Evolutionary conservation across 2,329 filamentous ascomycete species (phyloP).

Genomic region (Aspergillus candidus): DNA sequence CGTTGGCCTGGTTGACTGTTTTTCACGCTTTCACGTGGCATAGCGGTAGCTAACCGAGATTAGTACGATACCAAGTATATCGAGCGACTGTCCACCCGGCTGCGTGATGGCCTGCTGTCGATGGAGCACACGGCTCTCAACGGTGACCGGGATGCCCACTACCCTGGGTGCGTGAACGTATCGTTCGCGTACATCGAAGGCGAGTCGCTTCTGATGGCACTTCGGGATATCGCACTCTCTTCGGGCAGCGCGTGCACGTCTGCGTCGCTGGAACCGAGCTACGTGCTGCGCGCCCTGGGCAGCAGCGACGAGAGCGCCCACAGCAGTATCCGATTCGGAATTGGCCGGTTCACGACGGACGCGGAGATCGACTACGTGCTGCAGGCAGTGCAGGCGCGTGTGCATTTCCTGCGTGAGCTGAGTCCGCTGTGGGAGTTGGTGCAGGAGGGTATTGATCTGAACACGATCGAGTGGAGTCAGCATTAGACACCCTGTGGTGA

Average conservation of each 20-base stretch:
- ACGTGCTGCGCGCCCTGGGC: conserved; percentile 87
- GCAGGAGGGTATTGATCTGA: conserved; percentile 90
- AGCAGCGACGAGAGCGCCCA: conserved; percentile 97
- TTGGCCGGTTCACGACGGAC: conserved; percentile 93
- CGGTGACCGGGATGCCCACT: conserved; percentile 74
- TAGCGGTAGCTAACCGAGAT: conserved; percentile 5
- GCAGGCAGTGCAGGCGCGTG: conserved; percentile 84
- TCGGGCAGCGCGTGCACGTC: conserved; percentile 97
- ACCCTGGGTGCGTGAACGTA: conserved; percentile 95
- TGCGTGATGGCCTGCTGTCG: conserved; percentile 73
- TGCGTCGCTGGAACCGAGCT: conserved; percentile 91
- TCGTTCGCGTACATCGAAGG: conserved; percentile 98
- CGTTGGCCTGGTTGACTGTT: conserved; percentile 21
- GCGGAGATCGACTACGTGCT: conserved; percentile 95
- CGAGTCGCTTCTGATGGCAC: conserved; percentile 93
- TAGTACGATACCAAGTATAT: conserved; percentile 92
- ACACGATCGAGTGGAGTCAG: conserved; percentile 97
- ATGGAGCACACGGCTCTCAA: conserved; percentile 93
- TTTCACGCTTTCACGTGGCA: conserved; percentile 1
- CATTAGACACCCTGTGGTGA: too few species aligned
- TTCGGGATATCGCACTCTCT: conserved; percentile 95
- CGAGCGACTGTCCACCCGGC: conserved; percentile 71
- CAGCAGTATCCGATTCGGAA: conserved; percentile 95
- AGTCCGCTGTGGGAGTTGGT: conserved; percentile 97
- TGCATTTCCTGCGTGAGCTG: conserved; percentile 86